phyloP scores from a whole-genome alignment of 2,329 filamentous ascomycete genomes.

The Alternaria brassicae region DNA sequence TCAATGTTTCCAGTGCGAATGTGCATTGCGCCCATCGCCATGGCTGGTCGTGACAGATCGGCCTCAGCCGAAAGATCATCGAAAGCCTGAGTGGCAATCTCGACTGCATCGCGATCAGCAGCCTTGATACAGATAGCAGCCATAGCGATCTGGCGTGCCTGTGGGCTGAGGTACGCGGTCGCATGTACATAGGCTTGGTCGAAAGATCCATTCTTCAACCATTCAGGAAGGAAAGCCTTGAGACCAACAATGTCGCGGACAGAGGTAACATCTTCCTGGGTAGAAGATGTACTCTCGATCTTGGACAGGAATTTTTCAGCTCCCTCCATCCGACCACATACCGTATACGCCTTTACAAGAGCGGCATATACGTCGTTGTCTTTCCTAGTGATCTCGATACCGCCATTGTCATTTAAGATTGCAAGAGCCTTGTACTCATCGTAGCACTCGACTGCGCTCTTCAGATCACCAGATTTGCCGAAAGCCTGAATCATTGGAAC shows the following conservation, averaged over 20 bases:
- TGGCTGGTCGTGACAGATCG: conserved; percentile 63
- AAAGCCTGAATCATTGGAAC: conserved; percentile 96
- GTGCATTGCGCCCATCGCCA: conserved; percentile 85
- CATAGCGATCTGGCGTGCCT: conserved; percentile 69
- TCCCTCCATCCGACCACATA: conserved; percentile 79
- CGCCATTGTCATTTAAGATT: conserved; percentile 80
- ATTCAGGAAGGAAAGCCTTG: conserved; percentile 79
- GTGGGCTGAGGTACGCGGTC: conserved; percentile 64
- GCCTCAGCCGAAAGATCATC: conserved; percentile 58
- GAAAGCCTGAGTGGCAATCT: conserved; percentile 68
- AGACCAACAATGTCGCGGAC: conserved; percentile 76
- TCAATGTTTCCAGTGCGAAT: conserved; percentile 81
- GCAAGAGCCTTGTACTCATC: conserved; percentile 91
- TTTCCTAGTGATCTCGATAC: conserved; percentile 71
- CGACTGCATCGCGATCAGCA: conserved; percentile 77
- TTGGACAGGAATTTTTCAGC: conserved; percentile 86
- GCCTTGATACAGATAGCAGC: conserved; percentile 76
- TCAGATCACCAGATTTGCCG: conserved; percentile 78
- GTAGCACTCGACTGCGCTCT: conserved; percentile 91
- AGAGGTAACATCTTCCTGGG: conserved; percentile 60
- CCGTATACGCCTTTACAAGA: conserved; percentile 87
- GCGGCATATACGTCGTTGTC: conserved; percentile 89
- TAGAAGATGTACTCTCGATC: conserved; percentile 67
- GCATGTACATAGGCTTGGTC: conserved; percentile 78
- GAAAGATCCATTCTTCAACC: conserved; percentile 73